Evolutionary conservation across 225 moss, liverwort and hornwort genomes (phyloP).

Genomic region (Neckera pumila): DNA sequence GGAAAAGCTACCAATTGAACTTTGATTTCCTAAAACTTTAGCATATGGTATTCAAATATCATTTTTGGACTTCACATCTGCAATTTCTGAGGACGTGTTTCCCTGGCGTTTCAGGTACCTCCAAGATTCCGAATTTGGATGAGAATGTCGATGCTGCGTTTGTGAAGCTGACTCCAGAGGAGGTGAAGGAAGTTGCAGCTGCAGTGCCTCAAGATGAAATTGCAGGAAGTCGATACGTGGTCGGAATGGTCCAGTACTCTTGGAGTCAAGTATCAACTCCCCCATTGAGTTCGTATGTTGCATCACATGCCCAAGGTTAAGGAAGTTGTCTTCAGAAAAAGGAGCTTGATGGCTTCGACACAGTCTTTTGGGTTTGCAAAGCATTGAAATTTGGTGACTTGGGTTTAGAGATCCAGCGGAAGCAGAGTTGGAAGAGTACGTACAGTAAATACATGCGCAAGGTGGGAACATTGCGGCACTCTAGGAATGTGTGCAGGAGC

Average conservation of each 20-base stretch:
- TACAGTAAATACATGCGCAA: no score
- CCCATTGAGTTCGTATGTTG: not conserved
- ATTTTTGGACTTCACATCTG: not conserved
- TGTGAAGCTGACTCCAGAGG: not conserved
- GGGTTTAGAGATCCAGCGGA: not conserved
- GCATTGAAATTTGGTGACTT: not conserved
- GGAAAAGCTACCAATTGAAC: no score
- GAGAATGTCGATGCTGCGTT: not conserved
- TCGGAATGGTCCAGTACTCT: not conserved
- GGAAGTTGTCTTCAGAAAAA: not conserved
- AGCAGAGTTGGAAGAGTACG: not conserved
- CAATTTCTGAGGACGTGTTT: not conserved
- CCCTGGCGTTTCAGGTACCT: not conserved
- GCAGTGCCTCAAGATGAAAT: not conserved
- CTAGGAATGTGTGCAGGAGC: not conserved
- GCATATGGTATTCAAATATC: not conserved
- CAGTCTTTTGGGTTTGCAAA: no score
- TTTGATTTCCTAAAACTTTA: no score
- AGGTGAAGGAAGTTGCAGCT: not conserved
- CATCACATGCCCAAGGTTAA: not conserved
- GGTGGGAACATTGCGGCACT: no score
- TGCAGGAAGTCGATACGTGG: not conserved
- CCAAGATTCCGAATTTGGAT: conserved; percentile 1
- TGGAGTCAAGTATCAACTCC: not conserved
- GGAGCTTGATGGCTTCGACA: no score